These are phyloP conservation scores for Yamadazyma songkhlaensis DNA, from an alignment of 1,139 yeast species.

Conservation along the genomic window DNA sequence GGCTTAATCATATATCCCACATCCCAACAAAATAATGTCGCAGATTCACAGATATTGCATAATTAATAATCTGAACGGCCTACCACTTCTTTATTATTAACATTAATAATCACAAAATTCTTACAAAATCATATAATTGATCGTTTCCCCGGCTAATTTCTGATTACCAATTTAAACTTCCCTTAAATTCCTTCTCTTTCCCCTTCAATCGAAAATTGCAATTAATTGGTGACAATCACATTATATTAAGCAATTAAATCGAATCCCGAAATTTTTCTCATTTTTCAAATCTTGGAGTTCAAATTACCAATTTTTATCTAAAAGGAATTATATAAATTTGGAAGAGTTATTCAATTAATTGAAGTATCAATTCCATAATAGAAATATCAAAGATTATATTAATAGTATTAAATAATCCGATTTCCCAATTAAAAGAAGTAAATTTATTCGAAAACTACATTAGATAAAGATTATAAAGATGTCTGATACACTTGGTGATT, in stretches of 20 bases:
- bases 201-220: neutral
- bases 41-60: no score
- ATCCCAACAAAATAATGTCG: no score
- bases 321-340: neutral
- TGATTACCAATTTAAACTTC: no score
- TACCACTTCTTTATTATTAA: no score
- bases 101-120: no score
- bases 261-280: conserved; percentile 1
- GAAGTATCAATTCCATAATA: neutral
- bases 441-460: neutral
- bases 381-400: neutral
- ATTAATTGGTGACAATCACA: neutral
- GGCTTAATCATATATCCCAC: no score
- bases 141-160: no score
- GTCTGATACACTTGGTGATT: conserved; percentile 47
- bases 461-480: conserved; percentile 5
- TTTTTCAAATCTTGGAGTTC: neutral
- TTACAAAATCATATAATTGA: no score
- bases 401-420: no score
- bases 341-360: no score
- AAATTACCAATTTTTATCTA: conserved; percentile 1
- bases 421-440: no score
- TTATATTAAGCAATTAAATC: conserved; percentile 2
- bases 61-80: no score
- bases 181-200: neutral